Evolutionary conservation across 2,329 filamentous ascomycete species (phyloP).

Genomic region (Thielaviopsis musarum): DNA sequence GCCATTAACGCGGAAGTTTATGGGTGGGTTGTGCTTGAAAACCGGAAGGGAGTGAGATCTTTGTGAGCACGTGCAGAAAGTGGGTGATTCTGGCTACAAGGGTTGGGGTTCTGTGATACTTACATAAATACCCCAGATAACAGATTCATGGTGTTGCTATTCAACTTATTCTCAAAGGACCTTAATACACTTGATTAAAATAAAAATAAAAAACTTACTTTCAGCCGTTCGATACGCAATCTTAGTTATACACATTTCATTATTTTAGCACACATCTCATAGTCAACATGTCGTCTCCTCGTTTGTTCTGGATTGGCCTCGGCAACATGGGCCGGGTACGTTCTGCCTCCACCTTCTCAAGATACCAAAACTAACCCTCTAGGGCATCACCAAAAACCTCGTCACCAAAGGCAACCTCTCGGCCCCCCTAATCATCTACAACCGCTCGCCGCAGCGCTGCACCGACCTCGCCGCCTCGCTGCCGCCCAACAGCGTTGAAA

Average conservation of each 20-base stretch:
- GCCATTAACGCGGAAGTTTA: too few species aligned
- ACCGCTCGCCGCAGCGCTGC: conserved; percentile 54
- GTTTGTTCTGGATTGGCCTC: conserved; percentile 54
- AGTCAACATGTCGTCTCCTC: conserved; percentile 28
- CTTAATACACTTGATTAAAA: too few species aligned
- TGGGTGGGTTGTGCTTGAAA: too few species aligned
- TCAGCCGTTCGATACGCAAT: too few species aligned
- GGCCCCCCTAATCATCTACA: conserved; percentile 60
- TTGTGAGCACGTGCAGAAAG: too few species aligned
- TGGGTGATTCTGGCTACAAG: too few species aligned
- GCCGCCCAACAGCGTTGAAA: conserved; percentile 42
- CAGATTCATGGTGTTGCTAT: not conserved
- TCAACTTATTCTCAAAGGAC: too few species aligned
- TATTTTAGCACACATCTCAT: not conserved
- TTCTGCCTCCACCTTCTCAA: conserved; percentile 12
- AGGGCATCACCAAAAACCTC: conserved; percentile 78
- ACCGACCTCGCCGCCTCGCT: conserved; percentile 46
- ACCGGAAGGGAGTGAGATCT: too few species aligned
- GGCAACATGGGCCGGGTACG: conserved; percentile 75
- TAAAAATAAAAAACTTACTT: too few species aligned
- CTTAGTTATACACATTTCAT: not conserved
- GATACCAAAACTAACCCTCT: not conserved
- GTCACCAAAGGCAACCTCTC: conserved; percentile 58
- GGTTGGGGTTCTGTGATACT: too few species aligned
- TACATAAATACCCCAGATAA: too few species aligned